phyloP scores from a whole-genome alignment of 768 basidiomycete genomes.

The Trametes elegans region DNA sequence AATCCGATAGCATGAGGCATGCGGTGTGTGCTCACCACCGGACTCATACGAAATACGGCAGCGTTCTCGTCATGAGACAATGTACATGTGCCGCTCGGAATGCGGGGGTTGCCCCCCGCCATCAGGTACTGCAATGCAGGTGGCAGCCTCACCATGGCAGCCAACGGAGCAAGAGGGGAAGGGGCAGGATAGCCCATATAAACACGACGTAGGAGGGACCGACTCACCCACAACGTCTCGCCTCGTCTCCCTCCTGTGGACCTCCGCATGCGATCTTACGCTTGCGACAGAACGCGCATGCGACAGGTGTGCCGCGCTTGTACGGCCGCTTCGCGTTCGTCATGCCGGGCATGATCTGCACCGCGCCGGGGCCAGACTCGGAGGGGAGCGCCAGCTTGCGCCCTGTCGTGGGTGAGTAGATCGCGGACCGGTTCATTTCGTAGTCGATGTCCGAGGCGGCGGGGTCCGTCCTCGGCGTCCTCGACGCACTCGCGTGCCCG shows the following conservation, averaged over 20 bases:
- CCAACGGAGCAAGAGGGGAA: not conserved
- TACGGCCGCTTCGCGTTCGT: slow-evolving; percentile 7
- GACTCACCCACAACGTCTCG: slow-evolving; percentile 22
- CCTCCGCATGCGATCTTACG: slow-evolving; percentile 31
- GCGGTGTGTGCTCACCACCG: not conserved
- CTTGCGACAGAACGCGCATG: slow-evolving; percentile 27
- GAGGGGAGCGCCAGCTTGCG: slow-evolving; percentile 7
- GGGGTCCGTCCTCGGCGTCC: not conserved
- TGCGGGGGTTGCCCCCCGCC: too few species aligned
- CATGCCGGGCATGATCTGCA: not conserved
- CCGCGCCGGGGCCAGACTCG: not conserved
- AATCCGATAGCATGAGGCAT: not conserved
- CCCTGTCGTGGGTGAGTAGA: slow-evolving; percentile 19
- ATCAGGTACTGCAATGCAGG: too few species aligned
- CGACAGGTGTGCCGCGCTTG: slow-evolving; percentile 19
- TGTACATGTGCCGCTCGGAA: not conserved
- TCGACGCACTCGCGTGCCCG: not conserved
- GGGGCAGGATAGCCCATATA: not conserved
- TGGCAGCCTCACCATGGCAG: too few species aligned
- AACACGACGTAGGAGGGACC: not conserved
- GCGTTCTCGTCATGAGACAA: not conserved
- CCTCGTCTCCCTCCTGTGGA: slow-evolving; percentile 15
- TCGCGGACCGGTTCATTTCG: slow-evolving; percentile 1
- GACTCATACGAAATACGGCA: not conserved
- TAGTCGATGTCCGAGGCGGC: not conserved